These are phyloP conservation scores for Tremella fuciformis DNA, from an alignment of 768 basidiomycete species.

Conservation along the genomic window DNA sequence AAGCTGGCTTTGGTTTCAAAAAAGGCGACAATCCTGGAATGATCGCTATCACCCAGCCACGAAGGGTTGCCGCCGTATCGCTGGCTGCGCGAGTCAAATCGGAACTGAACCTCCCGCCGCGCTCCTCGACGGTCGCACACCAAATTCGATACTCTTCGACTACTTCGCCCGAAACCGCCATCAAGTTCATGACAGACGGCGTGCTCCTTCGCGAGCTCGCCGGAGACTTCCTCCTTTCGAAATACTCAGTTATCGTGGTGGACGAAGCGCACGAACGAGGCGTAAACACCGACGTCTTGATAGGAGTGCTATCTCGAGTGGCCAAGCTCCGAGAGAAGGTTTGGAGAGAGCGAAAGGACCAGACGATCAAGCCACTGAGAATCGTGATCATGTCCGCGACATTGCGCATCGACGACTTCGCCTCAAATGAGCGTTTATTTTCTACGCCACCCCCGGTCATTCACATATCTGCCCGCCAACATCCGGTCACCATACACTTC, in stretches of 20 bases:
- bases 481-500: constrained; percentile 94
- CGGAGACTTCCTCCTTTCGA: constrained; percentile 84
- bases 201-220: constrained; percentile 89
- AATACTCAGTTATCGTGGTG: constrained; percentile 91
- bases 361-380: constrained; percentile 66
- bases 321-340: constrained; percentile 81
- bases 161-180: constrained; percentile 78
- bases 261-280: constrained; percentile 98
- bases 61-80: constrained; percentile 94
- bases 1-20: constrained; percentile 85
- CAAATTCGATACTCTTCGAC: constrained; percentile 98
- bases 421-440: constrained; percentile 79
- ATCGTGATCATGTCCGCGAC: constrained; percentile 99
- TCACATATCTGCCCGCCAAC: constrained; percentile 81
- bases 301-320: constrained; percentile 93
- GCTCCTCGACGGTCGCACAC: constrained; percentile 74
- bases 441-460: constrained; percentile 82
- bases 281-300: constrained; percentile 95
- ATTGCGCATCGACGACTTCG: constrained; percentile 86
- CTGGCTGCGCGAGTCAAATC: constrained; percentile 90
- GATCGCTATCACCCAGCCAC: constrained; percentile 95
- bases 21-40: constrained; percentile 90
- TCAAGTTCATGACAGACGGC: constrained; percentile 99
- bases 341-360: constrained; percentile 71
- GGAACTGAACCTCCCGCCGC: constrained; percentile 76